Conservation (phyloP, 1,284 basidiomycete genomes). For the Prillingera fragicola region DNA sequence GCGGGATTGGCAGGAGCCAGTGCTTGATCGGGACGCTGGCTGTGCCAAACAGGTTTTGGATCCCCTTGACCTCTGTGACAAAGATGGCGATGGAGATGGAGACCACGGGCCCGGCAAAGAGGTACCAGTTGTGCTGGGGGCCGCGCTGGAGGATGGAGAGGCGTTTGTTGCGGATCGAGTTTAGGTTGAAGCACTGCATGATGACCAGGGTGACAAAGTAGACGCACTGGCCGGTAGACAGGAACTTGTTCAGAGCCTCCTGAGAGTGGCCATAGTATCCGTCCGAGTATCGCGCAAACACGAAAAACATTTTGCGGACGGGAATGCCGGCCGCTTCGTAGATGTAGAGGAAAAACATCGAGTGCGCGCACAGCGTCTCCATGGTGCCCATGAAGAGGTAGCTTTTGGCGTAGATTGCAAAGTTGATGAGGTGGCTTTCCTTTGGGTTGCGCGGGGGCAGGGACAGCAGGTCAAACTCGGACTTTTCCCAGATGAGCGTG, state of each 20-base stretch:
- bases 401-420: constrained; percentile 57
- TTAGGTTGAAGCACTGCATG: constrained; percentile 60
- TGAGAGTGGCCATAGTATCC: constrained; percentile 42
- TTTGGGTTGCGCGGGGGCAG: constrained; percentile 61
- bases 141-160: constrained; percentile 53
- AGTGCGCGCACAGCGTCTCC: constrained; percentile 54
- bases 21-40: constrained; percentile 53
- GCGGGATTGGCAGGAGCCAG: constrained; percentile 53
- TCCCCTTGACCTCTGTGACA: constrained; percentile 56
- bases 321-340: constrained; percentile 53
- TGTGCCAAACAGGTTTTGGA: constrained; percentile 57
- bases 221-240: constrained; percentile 51
- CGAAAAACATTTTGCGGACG: constrained; percentile 52
- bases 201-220: constrained; percentile 61
- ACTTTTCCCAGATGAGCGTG: constrained; percentile 57
- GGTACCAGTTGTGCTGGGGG: constrained; percentile 45
- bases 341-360: constrained; percentile 52
- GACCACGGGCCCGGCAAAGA: constrained; percentile 52
- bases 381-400: constrained; percentile 60
- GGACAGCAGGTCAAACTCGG: constrained; percentile 55
- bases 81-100: constrained; percentile 54
- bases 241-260: constrained; percentile 46
- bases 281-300: constrained; percentile 52
- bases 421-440: constrained; percentile 50
- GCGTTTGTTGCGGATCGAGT: constrained; percentile 53